Evolutionary conservation across 768 basidiomycete species (phyloP), one percentile per base, ranked within the genome.

Genomic region (Cubamyces sp.): DNA sequence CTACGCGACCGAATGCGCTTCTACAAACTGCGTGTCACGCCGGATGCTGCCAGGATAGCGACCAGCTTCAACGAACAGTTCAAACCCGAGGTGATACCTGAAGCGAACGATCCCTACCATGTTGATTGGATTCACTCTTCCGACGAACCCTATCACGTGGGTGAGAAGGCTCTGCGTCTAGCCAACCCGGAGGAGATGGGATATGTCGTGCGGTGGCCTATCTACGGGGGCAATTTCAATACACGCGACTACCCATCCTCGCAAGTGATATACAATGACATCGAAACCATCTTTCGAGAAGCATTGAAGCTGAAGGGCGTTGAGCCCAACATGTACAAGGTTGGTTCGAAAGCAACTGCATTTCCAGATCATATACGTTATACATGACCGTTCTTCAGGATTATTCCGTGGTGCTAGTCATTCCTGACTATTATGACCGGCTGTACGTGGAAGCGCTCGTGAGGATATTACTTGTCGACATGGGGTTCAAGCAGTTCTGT

Each of bases 401-500:
- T 60, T 91, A 90, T 74, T 95, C 94, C 2, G 87, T 90, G 14
- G 81, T 98, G 40, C 81, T 99, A 4, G 85, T 98, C 34, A 87
- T 98, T 23, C 96, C 97, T 7, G 97, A 99, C 73, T 87, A 93
- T 66, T 94, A 91, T 69, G 92, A 96, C 58, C 83, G 92, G 54
- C 73, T 81, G 12, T 98, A 96, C 70, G 86, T 98, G 57, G 85
- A 87, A 62, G 89, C 91, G 60, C 79, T 95, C 68, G 81, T 86
- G 7, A 83, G 90, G 62, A 73, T 96, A 11, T 75, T 98, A 11
- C 71, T 98, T 37, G 75, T 84, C 26, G 81, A 82, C 2, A 87
- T 99, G 82, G 93, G 92, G 0, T 99, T 99, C 81, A 93, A 92
- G 71, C 93, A 97, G 74, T 75, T 98, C 34, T 94, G 91, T 68